Evolutionary conservation across 306 rosid genomes (phyloP).

Genomic region (Trifolium fragiferum): DNA sequence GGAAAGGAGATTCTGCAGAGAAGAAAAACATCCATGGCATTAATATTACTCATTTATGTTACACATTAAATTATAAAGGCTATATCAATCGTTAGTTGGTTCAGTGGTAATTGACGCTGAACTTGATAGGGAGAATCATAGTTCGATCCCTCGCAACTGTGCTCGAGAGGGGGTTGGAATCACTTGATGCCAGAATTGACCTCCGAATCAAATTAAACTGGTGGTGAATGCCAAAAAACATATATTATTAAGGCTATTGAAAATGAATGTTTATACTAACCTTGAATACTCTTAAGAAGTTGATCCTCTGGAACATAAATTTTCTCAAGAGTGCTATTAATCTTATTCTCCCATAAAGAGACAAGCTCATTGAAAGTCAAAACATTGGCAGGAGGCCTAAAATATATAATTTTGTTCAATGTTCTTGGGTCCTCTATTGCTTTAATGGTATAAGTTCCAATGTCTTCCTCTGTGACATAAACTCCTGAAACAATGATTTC

Average conservation of each 20-base stretch:
- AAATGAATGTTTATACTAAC: conserved; percentile 37
- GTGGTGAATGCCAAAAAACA: no score
- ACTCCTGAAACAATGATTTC: conserved; percentile 19
- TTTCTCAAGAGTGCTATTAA: conserved; percentile 43
- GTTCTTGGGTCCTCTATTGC: conserved; percentile 56
- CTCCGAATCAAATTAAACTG: no score
- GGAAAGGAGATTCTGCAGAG: conserved; percentile 53
- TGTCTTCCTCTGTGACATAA: conserved; percentile 44
- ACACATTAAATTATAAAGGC: no score
- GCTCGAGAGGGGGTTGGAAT: no score
- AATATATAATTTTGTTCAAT: conserved; percentile 46
- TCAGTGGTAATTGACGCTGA: no score
- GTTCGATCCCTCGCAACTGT: no score
- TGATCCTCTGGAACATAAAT: conserved; percentile 45
- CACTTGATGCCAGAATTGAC: no score
- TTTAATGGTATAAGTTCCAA: conserved; percentile 49
- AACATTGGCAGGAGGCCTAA: conserved; percentile 44
- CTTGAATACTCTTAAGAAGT: conserved; percentile 51
- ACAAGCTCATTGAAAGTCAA: conserved; percentile 51
- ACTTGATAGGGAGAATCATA: no score
- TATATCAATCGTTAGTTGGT: no score
- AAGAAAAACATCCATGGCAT: no score
- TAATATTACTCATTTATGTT: no score
- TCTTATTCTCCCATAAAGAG: conserved; percentile 56
- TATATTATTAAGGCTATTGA: no score